phyloP scores from a whole-genome alignment of 257 asterid species.

The Jacaranda copaia region DNA sequence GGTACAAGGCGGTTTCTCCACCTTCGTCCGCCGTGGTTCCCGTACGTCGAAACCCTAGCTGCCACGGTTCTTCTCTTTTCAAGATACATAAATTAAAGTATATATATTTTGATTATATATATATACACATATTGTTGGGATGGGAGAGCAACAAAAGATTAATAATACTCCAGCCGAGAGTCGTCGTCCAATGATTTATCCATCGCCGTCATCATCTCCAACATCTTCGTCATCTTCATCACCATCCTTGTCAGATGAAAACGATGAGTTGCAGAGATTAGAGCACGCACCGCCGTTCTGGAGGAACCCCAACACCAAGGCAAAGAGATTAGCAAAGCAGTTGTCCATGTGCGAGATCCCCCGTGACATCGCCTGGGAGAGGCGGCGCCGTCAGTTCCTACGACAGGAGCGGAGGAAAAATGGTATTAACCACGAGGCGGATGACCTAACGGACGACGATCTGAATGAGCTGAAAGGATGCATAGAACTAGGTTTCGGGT shows the following conservation, averaged over 20 bases:
- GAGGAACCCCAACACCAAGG: conserved; percentile 50
- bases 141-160: conserved; percentile 29
- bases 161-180: not conserved
- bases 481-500: conserved; percentile 91
- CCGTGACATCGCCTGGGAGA: conserved; percentile 86
- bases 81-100: not conserved
- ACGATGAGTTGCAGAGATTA: conserved; percentile 68
- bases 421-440: conserved; percentile 38
- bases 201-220: not conserved
- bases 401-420: conserved; percentile 54
- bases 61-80: not conserved
- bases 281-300: conserved; percentile 84
- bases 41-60: not conserved
- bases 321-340: conserved; percentile 63
- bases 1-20: conserved; percentile 44
- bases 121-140: not conserved
- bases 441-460: conserved; percentile 75
- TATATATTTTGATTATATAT: too few relatives aligned
- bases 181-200: not conserved
- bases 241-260: conserved; percentile 44
- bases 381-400: conserved; percentile 71
- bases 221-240: not conserved
- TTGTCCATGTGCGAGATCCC: conserved; percentile 79
- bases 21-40: conserved; percentile 43
- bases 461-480: conserved; percentile 84